These are phyloP conservation scores for Suillus weaverae DNA, from an alignment of 768 basidiomycete species.

Conservation along the genomic window DNA sequence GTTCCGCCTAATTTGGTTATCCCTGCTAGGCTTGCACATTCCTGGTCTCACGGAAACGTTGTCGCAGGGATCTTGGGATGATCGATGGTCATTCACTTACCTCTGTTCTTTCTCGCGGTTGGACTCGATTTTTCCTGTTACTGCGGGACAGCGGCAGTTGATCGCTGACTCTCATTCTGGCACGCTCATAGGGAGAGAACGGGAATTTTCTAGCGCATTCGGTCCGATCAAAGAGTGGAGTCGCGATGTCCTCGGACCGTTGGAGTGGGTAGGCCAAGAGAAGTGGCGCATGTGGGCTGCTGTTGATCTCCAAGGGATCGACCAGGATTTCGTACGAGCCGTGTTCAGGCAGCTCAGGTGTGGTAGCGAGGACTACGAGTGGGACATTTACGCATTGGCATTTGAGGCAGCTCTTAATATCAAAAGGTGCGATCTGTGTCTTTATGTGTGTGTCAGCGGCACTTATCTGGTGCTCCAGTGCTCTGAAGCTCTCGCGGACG, in stretches of 20 bases:
- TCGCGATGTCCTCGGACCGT: constrained; percentile 48
- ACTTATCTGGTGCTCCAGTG: constrained; percentile 39
- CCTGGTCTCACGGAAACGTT: constrained; percentile 59
- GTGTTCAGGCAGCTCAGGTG: constrained; percentile 60
- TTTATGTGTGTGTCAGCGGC: constrained; percentile 12
- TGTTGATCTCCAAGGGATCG: constrained; percentile 51
- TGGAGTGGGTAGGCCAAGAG: constrained; percentile 45
- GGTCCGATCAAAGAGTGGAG: constrained; percentile 72
- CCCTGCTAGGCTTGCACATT: constrained; percentile 66
- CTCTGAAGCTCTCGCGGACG: constrained; percentile 64
- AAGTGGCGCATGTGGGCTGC: constrained; percentile 44
- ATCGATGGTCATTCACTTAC: constrained; percentile 61
- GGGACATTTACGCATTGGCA: constrained; percentile 65
- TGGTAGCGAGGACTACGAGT: constrained; percentile 51
- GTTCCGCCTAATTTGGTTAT: constrained; percentile 71
- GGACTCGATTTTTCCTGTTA: constrained; percentile 51
- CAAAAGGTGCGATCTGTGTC: constrained; percentile 48
- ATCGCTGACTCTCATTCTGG: constrained; percentile 65
- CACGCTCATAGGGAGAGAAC: constrained; percentile 63
- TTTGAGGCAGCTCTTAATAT: constrained; percentile 63
- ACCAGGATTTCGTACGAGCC: constrained; percentile 50
- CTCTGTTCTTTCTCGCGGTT: constrained; percentile 48
- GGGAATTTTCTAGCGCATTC: constrained; percentile 58
- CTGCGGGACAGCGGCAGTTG: constrained; percentile 31
- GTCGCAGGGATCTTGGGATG: constrained; percentile 53